These are phyloP conservation scores for Cladosporium cucumerinum DNA, from an alignment of 2,329 filamentous ascomycete genomes.

Conservation along the genomic window DNA sequence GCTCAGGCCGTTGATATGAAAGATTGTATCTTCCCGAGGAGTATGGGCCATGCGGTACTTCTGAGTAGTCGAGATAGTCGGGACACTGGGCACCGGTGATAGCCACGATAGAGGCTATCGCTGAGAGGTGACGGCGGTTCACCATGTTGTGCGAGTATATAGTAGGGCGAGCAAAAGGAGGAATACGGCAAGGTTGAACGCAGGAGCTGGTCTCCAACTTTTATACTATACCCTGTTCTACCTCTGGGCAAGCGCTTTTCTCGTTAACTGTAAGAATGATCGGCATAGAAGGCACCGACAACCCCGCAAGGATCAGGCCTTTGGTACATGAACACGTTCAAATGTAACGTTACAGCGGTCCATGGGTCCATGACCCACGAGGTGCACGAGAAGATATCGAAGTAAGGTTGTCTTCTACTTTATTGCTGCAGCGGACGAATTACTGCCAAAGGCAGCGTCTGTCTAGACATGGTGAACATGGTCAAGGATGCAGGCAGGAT, in stretches of 20 bases:
- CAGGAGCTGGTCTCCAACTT: not conserved
- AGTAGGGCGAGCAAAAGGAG: not conserved
- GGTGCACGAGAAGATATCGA: not conserved
- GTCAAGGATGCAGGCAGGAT: not conserved
- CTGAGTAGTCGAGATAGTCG: conserved; percentile 44
- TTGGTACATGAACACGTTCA: not conserved
- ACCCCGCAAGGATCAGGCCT: not conserved
- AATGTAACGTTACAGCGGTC: not conserved
- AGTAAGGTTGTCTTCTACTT: not conserved
- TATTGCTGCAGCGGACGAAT: not conserved
- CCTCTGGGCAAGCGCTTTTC: not conserved
- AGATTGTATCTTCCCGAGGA: conserved; percentile 45
- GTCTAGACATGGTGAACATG: not conserved
- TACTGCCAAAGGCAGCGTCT: not conserved
- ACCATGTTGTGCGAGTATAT: not conserved
- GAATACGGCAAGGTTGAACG: not conserved
- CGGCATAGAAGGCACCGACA: not conserved
- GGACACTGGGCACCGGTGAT: conserved; percentile 33
- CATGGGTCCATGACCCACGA: not conserved
- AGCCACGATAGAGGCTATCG: not conserved
- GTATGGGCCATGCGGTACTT: conserved; percentile 41
- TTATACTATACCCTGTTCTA: not conserved
- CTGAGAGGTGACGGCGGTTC: not conserved
- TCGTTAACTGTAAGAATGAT: not conserved
- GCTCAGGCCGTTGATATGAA: conserved; percentile 43